Base-by-base conservation (phyloP, 1,284 basidiomycete species). In the Erythrobasidium hasegawianum region DNA sequence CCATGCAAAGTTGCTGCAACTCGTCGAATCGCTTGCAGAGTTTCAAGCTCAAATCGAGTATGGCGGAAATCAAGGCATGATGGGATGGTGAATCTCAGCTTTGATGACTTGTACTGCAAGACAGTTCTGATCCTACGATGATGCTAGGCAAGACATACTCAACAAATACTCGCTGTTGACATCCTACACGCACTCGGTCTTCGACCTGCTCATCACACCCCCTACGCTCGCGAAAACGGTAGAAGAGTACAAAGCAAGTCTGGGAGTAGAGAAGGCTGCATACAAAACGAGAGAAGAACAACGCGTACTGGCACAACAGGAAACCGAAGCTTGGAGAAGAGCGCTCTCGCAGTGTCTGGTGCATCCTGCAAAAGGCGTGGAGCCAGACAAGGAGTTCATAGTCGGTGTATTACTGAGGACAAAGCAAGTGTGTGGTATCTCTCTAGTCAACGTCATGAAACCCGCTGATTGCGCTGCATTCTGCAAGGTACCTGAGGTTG, bases 251-350 rank as follows among this genome's bases (percentile, higher is more conserved):
- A 65, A 65, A 58, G 62, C 62, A 18, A 39, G 41, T 22, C 26
- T 65, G 55, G 62, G 62, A 4, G 38, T 65, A 18, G 62, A 65
- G 33, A 65, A 58, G 38, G 55, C 62, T 5, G n/a, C 53, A n/a
- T 65, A 65, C 62, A 65, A 65, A 43, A 57, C 62, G 29, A 57
- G 62, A 65, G 62, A 65, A 33, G 62, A 65, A 43, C 62, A 65
- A 39, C 41, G 62, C 22, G 47, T 58, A 9, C 56, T 65, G 5
- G 54, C 54, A 14, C 55, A 58, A 20, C 40, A 47, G 20, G 62
- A 65, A 13, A 43, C 55, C 24, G 62, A 65, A 38, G 67, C 60
- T 14, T 68, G 67, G 67, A 55, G 55, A 29, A 53, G 43, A 52
- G 55, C 67, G 14, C 47, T 68, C 11, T 53, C 61, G 10, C 55